Evolutionary conservation across 139 green algal species (phyloP).

Genomic region (Chlorella sp.): DNA sequence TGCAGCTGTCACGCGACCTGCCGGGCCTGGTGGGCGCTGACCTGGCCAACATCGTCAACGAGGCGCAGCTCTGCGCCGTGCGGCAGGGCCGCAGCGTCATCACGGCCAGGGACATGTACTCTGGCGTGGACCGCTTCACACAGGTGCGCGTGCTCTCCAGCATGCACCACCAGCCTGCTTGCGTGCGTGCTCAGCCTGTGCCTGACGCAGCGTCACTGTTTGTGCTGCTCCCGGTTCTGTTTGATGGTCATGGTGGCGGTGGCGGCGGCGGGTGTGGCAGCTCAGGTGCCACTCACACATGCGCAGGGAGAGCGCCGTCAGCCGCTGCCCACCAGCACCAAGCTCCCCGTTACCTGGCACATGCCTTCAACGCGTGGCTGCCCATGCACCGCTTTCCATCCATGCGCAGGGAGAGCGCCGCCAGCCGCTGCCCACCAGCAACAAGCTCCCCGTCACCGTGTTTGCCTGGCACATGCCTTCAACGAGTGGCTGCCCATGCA

Average conservation of each 20-base stretch:
- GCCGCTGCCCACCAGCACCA: slow-evolving; percentile 43
- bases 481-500: no score
- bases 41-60: slow-evolving; percentile 94
- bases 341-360: slow-evolving; percentile 31
- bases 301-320: slow-evolving; percentile 68
- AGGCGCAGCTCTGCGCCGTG: slow-evolving; percentile 76
- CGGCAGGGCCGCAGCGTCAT: slow-evolving; percentile 31
- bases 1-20: slow-evolving; percentile 84
- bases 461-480: no score
- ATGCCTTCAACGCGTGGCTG: no score
- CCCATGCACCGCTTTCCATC: no score
- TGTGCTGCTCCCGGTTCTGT: no score
- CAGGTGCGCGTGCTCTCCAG: no score
- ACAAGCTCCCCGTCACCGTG: slow-evolving; percentile 33
- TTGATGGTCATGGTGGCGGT: no score
- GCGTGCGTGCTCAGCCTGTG: no score
- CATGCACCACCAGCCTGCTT: no score
- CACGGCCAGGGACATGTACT: slow-evolving; percentile 65
- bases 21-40: slow-evolving; percentile 87
- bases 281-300: no score
- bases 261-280: no score
- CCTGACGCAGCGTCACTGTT: no score
- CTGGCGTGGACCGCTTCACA: slow-evolving; percentile 75
- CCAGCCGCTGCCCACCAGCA: slow-evolving; percentile 45
- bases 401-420: slow-evolving; percentile 69